Base-by-base conservation (phyloP, 768 basidiomycete genomes). In the Clitopilus passeckerianus region DNA sequence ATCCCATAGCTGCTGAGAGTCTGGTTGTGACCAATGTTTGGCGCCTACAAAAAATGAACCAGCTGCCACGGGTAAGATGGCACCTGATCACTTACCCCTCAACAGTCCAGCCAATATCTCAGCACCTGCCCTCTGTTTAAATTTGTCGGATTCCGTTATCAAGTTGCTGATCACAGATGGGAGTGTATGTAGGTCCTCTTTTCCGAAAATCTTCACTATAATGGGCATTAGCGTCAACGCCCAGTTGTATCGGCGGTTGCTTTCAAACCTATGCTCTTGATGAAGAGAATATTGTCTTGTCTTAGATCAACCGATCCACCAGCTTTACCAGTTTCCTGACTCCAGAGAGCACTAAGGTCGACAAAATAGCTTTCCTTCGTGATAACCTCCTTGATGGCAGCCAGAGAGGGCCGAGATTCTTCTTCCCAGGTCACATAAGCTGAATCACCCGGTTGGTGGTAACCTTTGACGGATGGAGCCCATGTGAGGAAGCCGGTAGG, bases 401-500 rank as follows among this genome's bases (percentile, higher is more conserved):
- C 67, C 9, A 94, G 71, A 27, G 73, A 74, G 8, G 80, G 71
- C 44, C 74, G 69, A 0, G 88, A 89, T 4, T 69, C 71, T 3
- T 66, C 24, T 44, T 91, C 87, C 84, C 90, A 89, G 27, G 64
- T 59, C 24, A 84, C 67, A 0, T 75, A 65, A 14, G 73, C 68
- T 12, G 72, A 61, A n/a, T 75, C 72, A 5, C 74, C 74, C 6
- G 77, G 70, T 24, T 74, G 67, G 33, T 61, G 68, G 66, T 91
- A 93, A 15, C 78, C 87, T 64, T 86, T 86, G 54, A 92, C 74
- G 34, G 75, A 77, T 61, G 80, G 69, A 22, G 80, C 72, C 92
- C 93, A 95, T 2, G 84, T 73, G 56, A 95, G 70, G 75, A 93
- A 95, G 1, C 93, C 94, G 6, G 88, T 90, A 34, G 77, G 72